phyloP scores from a whole-genome alignment of 208 protist species.

The Sergeia podlipaevii region DNA sequence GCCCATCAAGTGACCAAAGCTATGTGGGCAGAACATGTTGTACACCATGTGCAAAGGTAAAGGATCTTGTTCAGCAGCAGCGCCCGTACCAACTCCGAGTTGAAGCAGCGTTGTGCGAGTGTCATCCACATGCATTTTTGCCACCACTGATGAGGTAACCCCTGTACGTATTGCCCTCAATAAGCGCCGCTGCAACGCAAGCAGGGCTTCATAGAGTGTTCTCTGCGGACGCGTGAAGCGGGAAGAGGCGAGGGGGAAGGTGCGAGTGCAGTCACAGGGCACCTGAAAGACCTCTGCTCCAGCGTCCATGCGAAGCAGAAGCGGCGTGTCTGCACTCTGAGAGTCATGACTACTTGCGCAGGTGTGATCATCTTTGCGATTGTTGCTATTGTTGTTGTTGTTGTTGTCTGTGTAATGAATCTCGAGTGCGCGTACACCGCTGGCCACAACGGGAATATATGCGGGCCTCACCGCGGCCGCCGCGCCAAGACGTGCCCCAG shows the following conservation, averaged over 20 bases:
- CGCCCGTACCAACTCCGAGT: constrained; percentile 19
- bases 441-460: constrained; percentile 58
- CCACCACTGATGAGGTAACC: constrained; percentile 17
- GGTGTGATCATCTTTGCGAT: too few species aligned
- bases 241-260: constrained; percentile 26
- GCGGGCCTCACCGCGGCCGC: constrained; percentile 16
- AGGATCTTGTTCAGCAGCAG: neutral
- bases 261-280: constrained; percentile 65
- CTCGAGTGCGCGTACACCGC: constrained; percentile 22
- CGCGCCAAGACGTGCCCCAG: constrained; percentile 9
- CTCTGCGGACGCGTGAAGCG: constrained; percentile 9
- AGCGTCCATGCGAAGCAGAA: constrained; percentile 43
- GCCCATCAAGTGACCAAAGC: constrained; percentile 52
- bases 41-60: constrained; percentile 18
- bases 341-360: too few species aligned
- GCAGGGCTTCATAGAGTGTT: constrained; percentile 27
- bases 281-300: constrained; percentile 43
- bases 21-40: constrained; percentile 50
- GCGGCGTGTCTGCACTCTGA: neutral
- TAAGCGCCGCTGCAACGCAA: constrained; percentile 34
- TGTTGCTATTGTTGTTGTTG: too few species aligned
- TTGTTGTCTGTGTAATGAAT: constrained; percentile 62
- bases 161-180: constrained; percentile 22
- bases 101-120: constrained; percentile 21
- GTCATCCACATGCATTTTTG: constrained; percentile 19